Evolutionary conservation across 2,329 filamentous ascomycete species (phyloP), one percentile per base, ranked within the genome.

Genomic region (Botrytis tulipae): DNA sequence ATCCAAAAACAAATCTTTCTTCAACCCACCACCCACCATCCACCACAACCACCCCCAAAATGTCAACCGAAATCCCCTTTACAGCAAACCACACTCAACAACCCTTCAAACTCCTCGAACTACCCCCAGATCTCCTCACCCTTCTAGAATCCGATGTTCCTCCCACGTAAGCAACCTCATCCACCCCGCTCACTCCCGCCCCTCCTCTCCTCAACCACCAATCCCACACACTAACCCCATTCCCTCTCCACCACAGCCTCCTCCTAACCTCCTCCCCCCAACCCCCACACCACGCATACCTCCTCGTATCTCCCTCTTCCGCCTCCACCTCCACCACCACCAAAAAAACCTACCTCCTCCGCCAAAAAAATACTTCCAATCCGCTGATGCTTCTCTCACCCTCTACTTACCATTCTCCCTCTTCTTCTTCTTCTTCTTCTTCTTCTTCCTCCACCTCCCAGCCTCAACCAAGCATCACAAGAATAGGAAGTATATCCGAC

Each of bases 291-390:
- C 61, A 72, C 77, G 51, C 54, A 74, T 4, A 78, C 76, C 9
- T 71, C 71, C 14, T 75, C 77, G 9, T 75, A 74, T 32, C 82
- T 5, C 81, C 22, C 3, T 51, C 46, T 1, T n/a, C 48, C 48
- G 3, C 48, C 12, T 6, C 10, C 25, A 1, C 48, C 25, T 54
- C 25, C 12, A 9, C 32, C 9, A 4, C 83, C 1, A n/a, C 48
- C 12, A 54, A 54, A 71, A 86, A 85, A 77, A 86, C 85, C 25
- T 91, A 90, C 82, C 84, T 85, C 9, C 84, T 91, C 65, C 87
- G 87, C 44, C 89, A 91, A 78, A 91, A 91, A 80, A 91, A 91
- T 80, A 91, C 89, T 0, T 91, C 89, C 63, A 91, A 91, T 79
- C 86, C 87, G n/a, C 84, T 91, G 65, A 87, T 91, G 77, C 80